Evolutionary conservation across 148 eudicot species (phyloP).

Genomic region (Rheum nobile): DNA sequence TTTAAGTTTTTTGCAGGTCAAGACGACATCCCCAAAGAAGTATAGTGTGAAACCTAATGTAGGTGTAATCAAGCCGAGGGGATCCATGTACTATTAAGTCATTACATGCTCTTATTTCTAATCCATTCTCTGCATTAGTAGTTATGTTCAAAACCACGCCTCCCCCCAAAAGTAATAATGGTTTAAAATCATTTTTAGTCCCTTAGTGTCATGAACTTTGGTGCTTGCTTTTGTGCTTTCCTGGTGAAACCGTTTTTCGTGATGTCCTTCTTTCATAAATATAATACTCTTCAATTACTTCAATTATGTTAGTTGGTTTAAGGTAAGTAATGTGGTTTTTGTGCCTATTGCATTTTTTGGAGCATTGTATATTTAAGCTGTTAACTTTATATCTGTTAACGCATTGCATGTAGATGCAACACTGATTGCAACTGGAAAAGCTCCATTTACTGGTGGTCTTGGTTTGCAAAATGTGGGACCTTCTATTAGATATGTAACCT

Average conservation of each 20-base stretch:
- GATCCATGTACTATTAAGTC: background rate
- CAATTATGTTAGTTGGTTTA: too few relatives aligned
- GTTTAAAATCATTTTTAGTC: background rate
- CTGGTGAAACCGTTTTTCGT: background rate
- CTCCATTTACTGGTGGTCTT: constrained; percentile 88
- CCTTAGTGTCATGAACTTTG: background rate
- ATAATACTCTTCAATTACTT: background rate
- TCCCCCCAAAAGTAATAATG: background rate
- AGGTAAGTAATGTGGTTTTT: too few relatives aligned
- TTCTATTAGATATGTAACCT: background rate
- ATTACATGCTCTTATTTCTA: background rate
- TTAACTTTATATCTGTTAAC: background rate
- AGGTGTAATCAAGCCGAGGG: constrained; percentile 43
- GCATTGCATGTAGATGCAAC: constrained; percentile 86
- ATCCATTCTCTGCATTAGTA: too few relatives aligned
- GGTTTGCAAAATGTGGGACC: constrained; percentile 78
- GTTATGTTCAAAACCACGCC: background rate
- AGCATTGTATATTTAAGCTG: background rate
- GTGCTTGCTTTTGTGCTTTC: background rate
- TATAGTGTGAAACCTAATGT: constrained; percentile 57
- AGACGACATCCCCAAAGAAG: constrained; percentile 63
- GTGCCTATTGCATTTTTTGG: too few relatives aligned
- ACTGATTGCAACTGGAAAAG: constrained; percentile 98
- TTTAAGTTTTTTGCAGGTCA: constrained; percentile 40
- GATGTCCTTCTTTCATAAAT: background rate